These are phyloP conservation scores for Nakazawaea laoshanensis DNA, from an alignment of 805 yeast species.

Conservation along the genomic window DNA sequence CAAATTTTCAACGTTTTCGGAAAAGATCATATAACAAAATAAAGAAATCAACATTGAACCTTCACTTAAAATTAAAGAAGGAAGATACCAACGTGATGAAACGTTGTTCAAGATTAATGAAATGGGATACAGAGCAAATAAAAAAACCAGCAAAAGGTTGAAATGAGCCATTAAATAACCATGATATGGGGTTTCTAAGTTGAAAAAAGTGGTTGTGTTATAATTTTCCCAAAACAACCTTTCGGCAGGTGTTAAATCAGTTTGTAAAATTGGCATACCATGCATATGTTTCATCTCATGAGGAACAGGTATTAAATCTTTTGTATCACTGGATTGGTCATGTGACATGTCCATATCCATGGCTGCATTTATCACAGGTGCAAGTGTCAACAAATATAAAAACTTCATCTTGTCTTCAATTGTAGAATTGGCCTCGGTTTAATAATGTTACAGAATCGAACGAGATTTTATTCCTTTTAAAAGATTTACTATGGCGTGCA, in stretches of 20 bases:
- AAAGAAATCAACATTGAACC: slow-evolving; percentile 39
- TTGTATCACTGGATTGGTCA: slow-evolving; percentile 9
- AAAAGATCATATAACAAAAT: slow-evolving; percentile 46
- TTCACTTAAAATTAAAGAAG: slow-evolving; percentile 44
- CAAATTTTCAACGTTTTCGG: slow-evolving; percentile 49
- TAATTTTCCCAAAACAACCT: slow-evolving; percentile 69
- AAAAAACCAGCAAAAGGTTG: slow-evolving; percentile 29
- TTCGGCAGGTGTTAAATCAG: slow-evolving; percentile 64
- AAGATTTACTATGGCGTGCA: too few relatives aligned
- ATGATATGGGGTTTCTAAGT: slow-evolving; percentile 39
- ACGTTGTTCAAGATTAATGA: slow-evolving; percentile 56
- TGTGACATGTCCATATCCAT: slow-evolving; percentile 13
- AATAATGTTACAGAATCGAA: too few relatives aligned
- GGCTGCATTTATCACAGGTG: not conserved
- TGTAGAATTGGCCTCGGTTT: too few relatives aligned
- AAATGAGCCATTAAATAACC: slow-evolving; percentile 50
- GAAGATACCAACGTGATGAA: slow-evolving; percentile 49
- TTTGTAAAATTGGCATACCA: slow-evolving; percentile 68
- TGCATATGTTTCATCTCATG: slow-evolving; percentile 44
- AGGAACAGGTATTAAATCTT: slow-evolving; percentile 29
- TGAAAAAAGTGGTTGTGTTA: slow-evolving; percentile 70
- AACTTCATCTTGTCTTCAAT: too few relatives aligned
- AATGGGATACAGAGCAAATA: slow-evolving; percentile 58
- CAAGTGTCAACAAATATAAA: not conserved
- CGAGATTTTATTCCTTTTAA: too few relatives aligned